Evolutionary conservation across 208 protist species (phyloP).

Genomic region (Acanthamoeba culbertsoni): DNA sequence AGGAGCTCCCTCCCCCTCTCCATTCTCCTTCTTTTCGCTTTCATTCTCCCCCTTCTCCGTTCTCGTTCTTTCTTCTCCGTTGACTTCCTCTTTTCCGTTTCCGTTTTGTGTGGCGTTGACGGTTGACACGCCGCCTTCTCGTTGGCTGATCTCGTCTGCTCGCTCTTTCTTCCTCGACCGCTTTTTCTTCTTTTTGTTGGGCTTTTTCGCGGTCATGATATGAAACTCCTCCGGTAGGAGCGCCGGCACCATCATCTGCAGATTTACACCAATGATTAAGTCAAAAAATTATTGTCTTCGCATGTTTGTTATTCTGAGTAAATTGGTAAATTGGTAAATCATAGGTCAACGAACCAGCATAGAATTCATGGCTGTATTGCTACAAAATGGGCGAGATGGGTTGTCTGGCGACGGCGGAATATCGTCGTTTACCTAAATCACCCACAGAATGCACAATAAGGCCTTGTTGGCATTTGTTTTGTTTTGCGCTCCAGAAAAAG

Average conservation of each 20-base stretch:
- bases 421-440: not conserved
- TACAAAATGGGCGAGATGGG: slow-evolving; percentile 18
- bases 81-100: not conserved
- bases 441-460: too few species aligned
- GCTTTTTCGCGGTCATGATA: slow-evolving; percentile 24
- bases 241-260: not conserved
- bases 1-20: too few species aligned
- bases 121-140: not conserved
- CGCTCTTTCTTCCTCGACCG: not conserved
- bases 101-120: not conserved
- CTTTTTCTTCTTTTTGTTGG: slow-evolving; percentile 49
- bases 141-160: not conserved
- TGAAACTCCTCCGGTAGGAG: slow-evolving; percentile 39
- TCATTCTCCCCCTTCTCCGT: not conserved
- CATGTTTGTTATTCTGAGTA: too few species aligned
- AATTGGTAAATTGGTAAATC: too few species aligned
- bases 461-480: too few species aligned
- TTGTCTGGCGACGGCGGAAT: slow-evolving; percentile 35
- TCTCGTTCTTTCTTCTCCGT: not conserved
- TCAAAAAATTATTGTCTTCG: not conserved
- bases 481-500: too few species aligned
- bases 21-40: not conserved
- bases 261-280: not conserved
- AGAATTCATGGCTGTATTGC: not conserved
- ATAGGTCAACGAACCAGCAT: not conserved